Conservation (phyloP, 1,284 basidiomycete species). For the Takashimella tepidaria region DNA sequence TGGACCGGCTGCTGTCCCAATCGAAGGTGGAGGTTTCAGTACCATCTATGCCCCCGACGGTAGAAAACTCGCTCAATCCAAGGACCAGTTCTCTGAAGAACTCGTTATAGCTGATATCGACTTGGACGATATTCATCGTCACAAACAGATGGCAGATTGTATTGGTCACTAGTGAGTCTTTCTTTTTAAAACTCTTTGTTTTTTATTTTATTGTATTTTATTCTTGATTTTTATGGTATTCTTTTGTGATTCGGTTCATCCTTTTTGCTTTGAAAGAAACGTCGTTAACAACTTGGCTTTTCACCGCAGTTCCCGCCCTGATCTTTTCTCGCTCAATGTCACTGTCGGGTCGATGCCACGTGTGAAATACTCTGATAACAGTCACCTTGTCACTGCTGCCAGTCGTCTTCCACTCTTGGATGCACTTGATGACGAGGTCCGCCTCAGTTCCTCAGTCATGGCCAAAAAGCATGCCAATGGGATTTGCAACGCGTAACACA, state of each 20-base stretch:
- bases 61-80: constrained; percentile 5
- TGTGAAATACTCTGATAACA: constrained; percentile 11
- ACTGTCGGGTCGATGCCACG: constrained; percentile 8
- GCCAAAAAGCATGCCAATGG: neutral
- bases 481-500: neutral
- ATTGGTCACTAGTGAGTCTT: constrained; percentile 12
- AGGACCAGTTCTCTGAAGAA: constrained; percentile 12
- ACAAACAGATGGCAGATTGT: constrained; percentile 16
- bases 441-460: too few relatives aligned
- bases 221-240: too few relatives aligned
- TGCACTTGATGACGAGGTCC: neutral
- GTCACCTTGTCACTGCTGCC: constrained; percentile 1
- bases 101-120: constrained; percentile 14
- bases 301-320: constrained; percentile 12
- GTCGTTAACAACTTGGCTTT: too few relatives aligned
- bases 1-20: constrained; percentile 8
- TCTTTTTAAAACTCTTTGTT: too few relatives aligned
- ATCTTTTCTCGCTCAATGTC: constrained; percentile 10
- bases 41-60: constrained; percentile 12
- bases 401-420: constrained; percentile 6
- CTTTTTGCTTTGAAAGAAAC: too few relatives aligned
- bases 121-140: constrained; percentile 14
- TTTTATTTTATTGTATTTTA: too few relatives aligned
- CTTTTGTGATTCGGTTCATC: too few relatives aligned
- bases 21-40: constrained; percentile 13